Evolutionary conservation across 768 basidiomycete species (phyloP), one percentile per base, ranked within the genome.

Genomic region (Russula ochroleuca): DNA sequence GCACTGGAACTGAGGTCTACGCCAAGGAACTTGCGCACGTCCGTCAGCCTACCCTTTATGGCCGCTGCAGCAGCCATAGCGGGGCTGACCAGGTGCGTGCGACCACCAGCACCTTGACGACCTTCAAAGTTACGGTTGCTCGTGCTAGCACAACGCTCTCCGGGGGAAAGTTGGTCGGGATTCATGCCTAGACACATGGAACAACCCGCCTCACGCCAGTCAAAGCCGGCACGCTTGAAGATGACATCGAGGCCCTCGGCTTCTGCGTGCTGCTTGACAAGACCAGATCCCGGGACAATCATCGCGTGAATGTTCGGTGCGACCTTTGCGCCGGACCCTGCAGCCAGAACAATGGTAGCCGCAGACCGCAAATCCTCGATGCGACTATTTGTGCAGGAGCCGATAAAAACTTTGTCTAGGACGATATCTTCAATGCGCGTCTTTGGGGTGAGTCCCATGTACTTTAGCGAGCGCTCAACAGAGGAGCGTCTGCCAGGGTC

Each of bases 141-240:
- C 45, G 85, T 86, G 63, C 79, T 81, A 5, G 85, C 85, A 70
- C 85, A 86, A 59, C 85, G 80, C 68, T 78, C 74, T 19, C 80
- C 81, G 0, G 84, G 84, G 47, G 76, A 72, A 62, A 86, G 80
- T 73, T 85, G 82, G 72, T 86, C 85, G 28, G 84, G 83, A 77
- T 86, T 86, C 85, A 86, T 86, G 48, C 85, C 85, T 55, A 86
- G 74, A 74, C 85, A 86, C 85, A 86, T 86, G 31, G 85, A 86
- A 73, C 85, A 86, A 38, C 85, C 85, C 17, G 85, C 85, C 74
- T 86, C 85, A 66, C 85, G 76, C 85, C 84, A 85, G 70, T 86
- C 85, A 72, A 85, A 86, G 15, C 85, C 85, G 2, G 85, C 85
- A 31, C 81, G 81, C 72, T 78, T 82, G 78, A 86, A 84, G 72